phyloP scores from a whole-genome alignment of 1,284 basidiomycete species.

The Kalmanozyma brasiliensis region DNA sequence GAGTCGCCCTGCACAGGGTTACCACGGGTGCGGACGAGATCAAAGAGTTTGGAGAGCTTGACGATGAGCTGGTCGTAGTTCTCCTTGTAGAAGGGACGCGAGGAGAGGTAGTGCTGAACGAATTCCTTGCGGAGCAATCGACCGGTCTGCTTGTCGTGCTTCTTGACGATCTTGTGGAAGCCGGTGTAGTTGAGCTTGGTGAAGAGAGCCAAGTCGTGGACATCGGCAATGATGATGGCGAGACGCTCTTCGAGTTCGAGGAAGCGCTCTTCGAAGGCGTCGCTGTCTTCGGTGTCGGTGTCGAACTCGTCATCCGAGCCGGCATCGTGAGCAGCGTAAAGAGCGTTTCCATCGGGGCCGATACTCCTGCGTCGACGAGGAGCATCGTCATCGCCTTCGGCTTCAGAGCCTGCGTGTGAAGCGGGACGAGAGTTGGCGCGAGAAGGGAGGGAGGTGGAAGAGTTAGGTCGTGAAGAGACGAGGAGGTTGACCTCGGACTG shows the following conservation, averaged over 20 bases:
- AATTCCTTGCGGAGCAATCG: conserved; percentile 73
- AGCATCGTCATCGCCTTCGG: conserved; percentile 22
- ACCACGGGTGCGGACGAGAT: conserved; percentile 93
- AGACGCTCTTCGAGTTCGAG: conserved; percentile 92
- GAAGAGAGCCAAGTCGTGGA: conserved; percentile 94
- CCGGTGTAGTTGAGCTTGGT: conserved; percentile 91
- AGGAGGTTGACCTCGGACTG: conserved; percentile 65
- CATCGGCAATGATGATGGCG: conserved; percentile 93
- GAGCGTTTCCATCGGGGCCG: conserved; percentile 71
- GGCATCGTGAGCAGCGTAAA: conserved; percentile 70
- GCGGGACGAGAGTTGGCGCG: conserved; percentile 34
- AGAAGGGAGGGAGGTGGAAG: conserved; percentile 53
- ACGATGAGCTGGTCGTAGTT: conserved; percentile 86
- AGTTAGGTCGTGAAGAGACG: conserved; percentile 57
- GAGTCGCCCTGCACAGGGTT: conserved; percentile 93
- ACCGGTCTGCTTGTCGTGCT: conserved; percentile 81
- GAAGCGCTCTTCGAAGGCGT: conserved; percentile 86
- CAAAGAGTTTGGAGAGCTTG: conserved; percentile 93
- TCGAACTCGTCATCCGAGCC: conserved; percentile 72
- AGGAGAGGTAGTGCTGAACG: conserved; percentile 90
- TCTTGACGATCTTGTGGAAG: conserved; percentile 99
- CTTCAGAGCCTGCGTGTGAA: conserved; percentile 37
- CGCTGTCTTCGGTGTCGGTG: conserved; percentile 76
- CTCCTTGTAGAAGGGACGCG: conserved; percentile 91
- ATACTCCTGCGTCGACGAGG: conserved; percentile 27